Evolutionary conservation across 2,329 filamentous ascomycete genomes (phyloP).

Genomic region (Xylariaceae sp.): DNA sequence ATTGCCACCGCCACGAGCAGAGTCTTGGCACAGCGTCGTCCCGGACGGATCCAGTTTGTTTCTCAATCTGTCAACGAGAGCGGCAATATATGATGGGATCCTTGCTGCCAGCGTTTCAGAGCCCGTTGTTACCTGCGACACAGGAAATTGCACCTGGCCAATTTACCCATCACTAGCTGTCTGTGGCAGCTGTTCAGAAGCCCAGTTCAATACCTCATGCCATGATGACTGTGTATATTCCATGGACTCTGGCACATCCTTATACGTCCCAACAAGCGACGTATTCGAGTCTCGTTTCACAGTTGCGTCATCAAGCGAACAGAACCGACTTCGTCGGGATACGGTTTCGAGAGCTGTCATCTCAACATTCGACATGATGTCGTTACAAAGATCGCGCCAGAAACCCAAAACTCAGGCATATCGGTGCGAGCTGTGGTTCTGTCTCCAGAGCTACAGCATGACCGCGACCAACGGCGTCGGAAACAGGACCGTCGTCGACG

Average conservation of each 20-base stretch:
- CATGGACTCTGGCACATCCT: slow-evolving; percentile 29
- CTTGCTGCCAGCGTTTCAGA: slow-evolving; percentile 29
- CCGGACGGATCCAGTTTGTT: slow-evolving; percentile 23
- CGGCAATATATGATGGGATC: slow-evolving; percentile 39
- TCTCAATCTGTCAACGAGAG: slow-evolving; percentile 35
- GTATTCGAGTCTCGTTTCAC: slow-evolving; percentile 29
- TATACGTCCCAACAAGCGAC: slow-evolving; percentile 20
- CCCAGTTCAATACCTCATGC: slow-evolving; percentile 13
- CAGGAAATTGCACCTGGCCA: slow-evolving; percentile 37
- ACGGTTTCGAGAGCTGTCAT: slow-evolving; percentile 30
- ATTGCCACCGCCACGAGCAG: slow-evolving; percentile 32
- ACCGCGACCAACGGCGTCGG: slow-evolving; percentile 29
- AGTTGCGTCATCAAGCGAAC: slow-evolving; percentile 30
- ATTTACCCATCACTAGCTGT: slow-evolving; percentile 36
- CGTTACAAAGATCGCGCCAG: slow-evolving; percentile 23
- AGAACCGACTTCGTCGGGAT: slow-evolving; percentile 11
- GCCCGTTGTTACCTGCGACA: slow-evolving; percentile 29
- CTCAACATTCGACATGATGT: slow-evolving; percentile 37
- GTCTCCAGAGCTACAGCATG: slow-evolving; percentile 33
- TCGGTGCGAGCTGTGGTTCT: slow-evolving; percentile 39
- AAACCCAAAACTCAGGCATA: slow-evolving; percentile 23
- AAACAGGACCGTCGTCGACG: slow-evolving; percentile 22
- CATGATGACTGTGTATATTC: slow-evolving; percentile 28
- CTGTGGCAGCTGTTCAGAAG: slow-evolving; percentile 34
- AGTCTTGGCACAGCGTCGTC: slow-evolving; percentile 36